Conservation (phyloP, 495 filamentous ascomycete species). For the Achaetomiella virescens region DNA sequence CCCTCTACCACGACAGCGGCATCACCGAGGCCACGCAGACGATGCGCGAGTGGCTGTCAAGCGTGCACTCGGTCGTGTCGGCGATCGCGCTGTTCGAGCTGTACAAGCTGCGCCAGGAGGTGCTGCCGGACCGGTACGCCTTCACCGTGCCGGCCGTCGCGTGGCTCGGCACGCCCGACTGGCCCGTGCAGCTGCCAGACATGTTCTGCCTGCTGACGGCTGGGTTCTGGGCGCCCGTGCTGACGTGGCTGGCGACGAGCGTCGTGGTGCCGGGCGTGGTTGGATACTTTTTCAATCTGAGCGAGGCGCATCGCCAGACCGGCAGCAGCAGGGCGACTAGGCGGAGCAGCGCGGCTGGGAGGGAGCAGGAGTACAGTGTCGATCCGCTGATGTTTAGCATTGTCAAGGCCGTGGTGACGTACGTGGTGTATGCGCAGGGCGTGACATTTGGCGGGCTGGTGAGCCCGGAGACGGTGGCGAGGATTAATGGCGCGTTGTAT, state of each 20-base stretch:
- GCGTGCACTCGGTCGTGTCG: conserved; percentile 60
- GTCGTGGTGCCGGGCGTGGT: conserved; percentile 60
- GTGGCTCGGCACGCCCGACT: conserved; percentile 42
- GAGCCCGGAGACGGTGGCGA: conserved; percentile 48
- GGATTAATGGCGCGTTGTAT: conserved; percentile 60
- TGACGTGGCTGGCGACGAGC: conserved; percentile 70
- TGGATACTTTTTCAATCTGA: conserved; percentile 86
- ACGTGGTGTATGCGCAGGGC: conserved; percentile 68
- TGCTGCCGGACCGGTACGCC: conserved; percentile 63
- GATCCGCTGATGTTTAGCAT: conserved; percentile 89
- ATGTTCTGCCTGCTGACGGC: conserved; percentile 70
- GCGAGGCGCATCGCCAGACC: conserved; percentile 33
- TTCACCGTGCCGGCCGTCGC: conserved; percentile 60
- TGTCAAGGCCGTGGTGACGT: conserved; percentile 71
- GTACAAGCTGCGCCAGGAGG: conserved; percentile 50
- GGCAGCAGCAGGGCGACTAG: background rate
- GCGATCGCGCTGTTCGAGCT: conserved; percentile 58
- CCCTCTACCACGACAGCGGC: conserved; percentile 44
- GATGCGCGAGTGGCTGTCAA: conserved; percentile 60
- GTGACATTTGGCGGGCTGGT: conserved; percentile 60
- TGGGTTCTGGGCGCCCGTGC: conserved; percentile 75
- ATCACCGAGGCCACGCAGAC: conserved; percentile 51
- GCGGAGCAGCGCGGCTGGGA: conserved; percentile 6
- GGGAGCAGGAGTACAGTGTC: conserved; percentile 46
- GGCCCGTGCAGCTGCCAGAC: conserved; percentile 65